Base-by-base conservation (phyloP, 352 stramenopile species). In the Globisporangium parvum region DNA sequence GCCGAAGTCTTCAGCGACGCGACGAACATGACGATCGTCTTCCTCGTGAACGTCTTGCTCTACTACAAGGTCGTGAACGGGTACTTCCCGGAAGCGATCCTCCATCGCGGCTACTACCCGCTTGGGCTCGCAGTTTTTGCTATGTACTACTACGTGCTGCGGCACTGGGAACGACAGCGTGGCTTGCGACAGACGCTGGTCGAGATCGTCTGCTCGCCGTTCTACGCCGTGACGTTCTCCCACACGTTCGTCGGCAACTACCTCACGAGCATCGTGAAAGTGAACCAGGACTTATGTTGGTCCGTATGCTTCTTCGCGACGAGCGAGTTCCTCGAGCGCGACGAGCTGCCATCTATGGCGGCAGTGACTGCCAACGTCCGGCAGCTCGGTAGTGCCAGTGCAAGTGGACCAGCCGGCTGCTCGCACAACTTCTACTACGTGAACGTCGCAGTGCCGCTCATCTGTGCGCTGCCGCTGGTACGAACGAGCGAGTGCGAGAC, bases 41-140 rank as follows among this genome's bases (percentile, higher is more conserved):
- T 96, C 66, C 68, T 98, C 11, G 63, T 96, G 12, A 91, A 93
- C 55, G 88, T 98, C 72, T 77, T 99, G 52, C 71, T 98, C 23
- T 99, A 99, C 69, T 98, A 98, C 87, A 98, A 99, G 77, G 90
- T 96, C 21, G 80, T 91, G 64, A 95, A 95, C 50, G 75, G 72
- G 0, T 86, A 91, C 55, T 95, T 95, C 31, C 85, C 85, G 0
- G 85, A 95, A 49, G 71, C 87, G 41, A 65, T 95, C 15, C 58
- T 90, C 14, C 79, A 88, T 47, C 74, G 87, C 49, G 93, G 93
- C 28, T 96, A 93, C 52, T 97, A 98, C 70, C 94, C 96, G 37
- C 66, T 98, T 10, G 64, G 86, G 35, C 78, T 98, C 24, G 92
- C 97, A 28, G 31, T 97, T 0, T 98, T 98, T 69, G 93, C 94